These are phyloP conservation scores for Penicillium sp. DNA, from an alignment of 2,329 filamentous ascomycete genomes.

Conservation along the genomic window DNA sequence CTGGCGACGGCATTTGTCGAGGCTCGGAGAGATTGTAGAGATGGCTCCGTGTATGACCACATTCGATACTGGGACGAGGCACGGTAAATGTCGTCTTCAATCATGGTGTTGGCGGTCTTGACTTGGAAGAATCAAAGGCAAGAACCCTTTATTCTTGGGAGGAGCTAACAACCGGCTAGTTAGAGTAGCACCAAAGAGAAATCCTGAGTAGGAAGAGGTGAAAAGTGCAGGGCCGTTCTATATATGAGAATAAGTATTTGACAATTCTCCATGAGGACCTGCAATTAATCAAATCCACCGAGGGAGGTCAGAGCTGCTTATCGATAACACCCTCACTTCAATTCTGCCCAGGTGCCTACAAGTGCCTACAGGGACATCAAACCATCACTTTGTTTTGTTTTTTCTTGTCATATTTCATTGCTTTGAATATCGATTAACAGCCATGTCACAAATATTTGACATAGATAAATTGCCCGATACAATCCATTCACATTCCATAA, in stretches of 20 bases:
- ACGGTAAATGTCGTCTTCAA: slow-evolving; percentile 88
- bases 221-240: not conserved
- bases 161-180: too few species aligned
- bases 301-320: slow-evolving; percentile 3
- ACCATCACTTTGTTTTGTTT: not conserved
- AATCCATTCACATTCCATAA: not conserved
- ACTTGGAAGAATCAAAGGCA: not conserved
- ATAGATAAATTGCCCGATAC: slow-evolving; percentile 3
- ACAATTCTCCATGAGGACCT: not conserved
- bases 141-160: not conserved
- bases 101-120: slow-evolving; percentile 54
- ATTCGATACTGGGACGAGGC: slow-evolving; percentile 85
- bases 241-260: not conserved
- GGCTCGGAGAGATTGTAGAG: slow-evolving; percentile 68
- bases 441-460: not conserved
- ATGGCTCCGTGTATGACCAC: slow-evolving; percentile 83
- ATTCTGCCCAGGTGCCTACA: too few species aligned
- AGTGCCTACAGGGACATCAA: not conserved
- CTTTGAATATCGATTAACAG: not conserved
- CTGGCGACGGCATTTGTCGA: slow-evolving; percentile 79
- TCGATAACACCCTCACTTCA: not conserved
- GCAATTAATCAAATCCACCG: not conserved
- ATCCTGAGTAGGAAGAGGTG: not conserved
- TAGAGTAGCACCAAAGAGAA: too few species aligned
- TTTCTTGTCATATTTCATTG: not conserved